Evolutionary conservation across 768 basidiomycete species (phyloP).

Genomic region (Tricholoma flavovirens): DNA sequence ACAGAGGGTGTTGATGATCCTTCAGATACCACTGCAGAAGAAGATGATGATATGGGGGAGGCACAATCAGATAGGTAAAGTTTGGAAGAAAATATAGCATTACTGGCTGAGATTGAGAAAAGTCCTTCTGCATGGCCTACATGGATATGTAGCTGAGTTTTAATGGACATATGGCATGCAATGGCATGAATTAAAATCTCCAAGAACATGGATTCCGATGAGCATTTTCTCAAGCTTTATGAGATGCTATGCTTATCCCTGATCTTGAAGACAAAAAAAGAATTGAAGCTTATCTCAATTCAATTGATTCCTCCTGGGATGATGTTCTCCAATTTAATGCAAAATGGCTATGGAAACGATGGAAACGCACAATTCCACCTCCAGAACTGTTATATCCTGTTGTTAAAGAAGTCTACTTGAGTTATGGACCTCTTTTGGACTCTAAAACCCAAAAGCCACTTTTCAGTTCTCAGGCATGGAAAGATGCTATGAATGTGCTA

Average conservation of each 20-base stretch:
- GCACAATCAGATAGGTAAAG: too few species aligned
- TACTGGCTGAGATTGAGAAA: neutral
- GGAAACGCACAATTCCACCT: constrained; percentile 3
- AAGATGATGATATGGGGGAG: too few species aligned
- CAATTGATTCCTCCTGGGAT: too few species aligned
- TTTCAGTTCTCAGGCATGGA: constrained; percentile 23
- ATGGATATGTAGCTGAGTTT: neutral
- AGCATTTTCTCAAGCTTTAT: constrained; percentile 15
- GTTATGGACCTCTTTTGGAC: constrained; percentile 28
- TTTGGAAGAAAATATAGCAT: too few species aligned
- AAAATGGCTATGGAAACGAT: constrained; percentile 18
- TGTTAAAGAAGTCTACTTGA: constrained; percentile 22
- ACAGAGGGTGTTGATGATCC: too few species aligned
- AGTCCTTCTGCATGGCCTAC: too few species aligned
- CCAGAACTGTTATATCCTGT: constrained; percentile 22
- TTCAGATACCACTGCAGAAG: too few species aligned
- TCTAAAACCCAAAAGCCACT: constrained; percentile 30
- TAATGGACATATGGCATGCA: neutral
- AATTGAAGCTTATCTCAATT: too few species aligned
- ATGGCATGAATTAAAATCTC: neutral
- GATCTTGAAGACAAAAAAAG: constrained; percentile 18
- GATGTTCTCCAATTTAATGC: constrained; percentile 9
- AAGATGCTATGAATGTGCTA: constrained; percentile 11
- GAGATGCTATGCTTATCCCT: constrained; percentile 21
- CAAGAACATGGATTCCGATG: neutral